phyloP scores from a whole-genome alignment of 495 filamentous ascomycete species.

The Penicillium samsonianum region DNA sequence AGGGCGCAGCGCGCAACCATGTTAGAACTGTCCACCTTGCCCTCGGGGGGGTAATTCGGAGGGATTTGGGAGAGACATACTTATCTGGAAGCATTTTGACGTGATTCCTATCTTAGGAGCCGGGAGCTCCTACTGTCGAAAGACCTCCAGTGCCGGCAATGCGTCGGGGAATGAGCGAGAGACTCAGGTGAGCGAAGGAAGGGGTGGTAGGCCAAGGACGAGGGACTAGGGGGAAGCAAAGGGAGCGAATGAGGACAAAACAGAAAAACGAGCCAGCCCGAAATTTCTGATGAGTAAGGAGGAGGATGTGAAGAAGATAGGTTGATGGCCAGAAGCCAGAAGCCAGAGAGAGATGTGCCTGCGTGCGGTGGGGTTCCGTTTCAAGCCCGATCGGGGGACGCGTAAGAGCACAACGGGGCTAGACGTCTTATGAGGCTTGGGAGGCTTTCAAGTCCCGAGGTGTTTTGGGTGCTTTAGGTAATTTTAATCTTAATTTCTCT shows the following conservation, averaged over 20 bases:
- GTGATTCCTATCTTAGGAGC: conserved; percentile 39
- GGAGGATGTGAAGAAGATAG: conserved; percentile 15
- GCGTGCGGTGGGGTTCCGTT: conserved; percentile 40
- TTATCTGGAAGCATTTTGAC: conserved; percentile 80
- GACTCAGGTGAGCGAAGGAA: conserved; percentile 24
- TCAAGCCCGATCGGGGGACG: conserved; percentile 35
- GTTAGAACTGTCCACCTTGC: conserved; percentile 37
- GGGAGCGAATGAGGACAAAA: conserved; percentile 7
- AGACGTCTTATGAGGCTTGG: not conserved
- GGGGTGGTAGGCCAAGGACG: not conserved
- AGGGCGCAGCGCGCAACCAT: conserved; percentile 25
- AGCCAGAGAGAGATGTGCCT: conserved; percentile 21
- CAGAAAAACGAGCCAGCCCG: conserved; percentile 34
- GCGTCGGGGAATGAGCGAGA: conserved; percentile 20
- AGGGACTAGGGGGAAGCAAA: conserved; percentile 4
- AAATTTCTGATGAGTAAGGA: conserved; percentile 28
- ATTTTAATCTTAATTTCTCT: not conserved
- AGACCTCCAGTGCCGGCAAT: conserved; percentile 43
- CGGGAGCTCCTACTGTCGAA: conserved; percentile 41
- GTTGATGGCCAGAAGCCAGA: not conserved
- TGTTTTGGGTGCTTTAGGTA: not conserved
- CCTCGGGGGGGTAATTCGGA: conserved; percentile 9
- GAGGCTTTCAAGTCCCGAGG: not conserved
- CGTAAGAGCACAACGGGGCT: conserved; percentile 26
- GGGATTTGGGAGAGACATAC: conserved; percentile 50